Evolutionary conservation across 2,329 filamentous ascomycete species (phyloP).

Genomic region (Calonectria fujianensis): DNA sequence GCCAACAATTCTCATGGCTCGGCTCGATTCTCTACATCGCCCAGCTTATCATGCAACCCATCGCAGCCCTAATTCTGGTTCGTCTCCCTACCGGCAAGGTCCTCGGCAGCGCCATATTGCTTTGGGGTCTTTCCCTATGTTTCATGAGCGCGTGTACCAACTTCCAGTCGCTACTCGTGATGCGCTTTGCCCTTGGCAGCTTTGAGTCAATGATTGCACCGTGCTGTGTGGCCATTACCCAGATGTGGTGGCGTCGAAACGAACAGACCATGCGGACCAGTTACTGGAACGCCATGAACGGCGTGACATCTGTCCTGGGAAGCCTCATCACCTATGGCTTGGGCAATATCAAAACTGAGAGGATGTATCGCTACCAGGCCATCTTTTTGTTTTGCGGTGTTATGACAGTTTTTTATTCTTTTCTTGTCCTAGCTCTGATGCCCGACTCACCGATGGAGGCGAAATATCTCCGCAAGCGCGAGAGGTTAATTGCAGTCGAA

Average conservation of each 20-base stretch:
- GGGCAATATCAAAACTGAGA: constrained; percentile 9
- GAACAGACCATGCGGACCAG: constrained; percentile 27
- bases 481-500: constrained; percentile 76
- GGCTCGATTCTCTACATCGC: constrained; percentile 74
- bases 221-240: constrained; percentile 68
- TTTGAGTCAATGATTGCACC: constrained; percentile 70
- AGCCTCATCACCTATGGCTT: constrained; percentile 25
- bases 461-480: constrained; percentile 73
- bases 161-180: constrained; percentile 64
- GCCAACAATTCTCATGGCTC: constrained; percentile 68
- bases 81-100: constrained; percentile 72
- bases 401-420: constrained; percentile 64
- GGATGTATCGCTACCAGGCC: constrained; percentile 35
- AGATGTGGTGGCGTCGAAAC: constrained; percentile 46
- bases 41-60: constrained; percentile 71
- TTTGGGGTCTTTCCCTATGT: constrained; percentile 67
- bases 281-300: constrained; percentile 30
- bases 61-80: constrained; percentile 69
- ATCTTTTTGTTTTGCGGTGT: constrained; percentile 53
- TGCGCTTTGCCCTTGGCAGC: constrained; percentile 65
- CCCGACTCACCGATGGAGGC: constrained; percentile 79
- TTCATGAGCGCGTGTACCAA: constrained; percentile 69
- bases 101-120: constrained; percentile 66
- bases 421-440: constrained; percentile 64
- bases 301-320: constrained; percentile 20